A percentile compares a stretch with the other conserved stretches of the same genome.
Conservation (phyloP, 768 basidiomycete species). For the Serendipita sp. region DNA sequence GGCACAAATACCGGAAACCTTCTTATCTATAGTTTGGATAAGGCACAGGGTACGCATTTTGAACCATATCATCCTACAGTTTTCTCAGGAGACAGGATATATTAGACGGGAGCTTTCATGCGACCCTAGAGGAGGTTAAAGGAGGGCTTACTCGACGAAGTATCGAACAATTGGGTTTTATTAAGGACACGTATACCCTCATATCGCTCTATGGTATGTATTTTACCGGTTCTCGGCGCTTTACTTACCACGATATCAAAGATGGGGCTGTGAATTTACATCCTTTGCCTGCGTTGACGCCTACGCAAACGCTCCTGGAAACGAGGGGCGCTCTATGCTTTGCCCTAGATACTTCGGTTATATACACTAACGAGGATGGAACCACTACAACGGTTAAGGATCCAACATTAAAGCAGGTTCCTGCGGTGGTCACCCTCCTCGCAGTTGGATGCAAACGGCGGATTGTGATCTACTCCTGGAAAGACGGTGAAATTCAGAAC, state of each 20-base stretch:
- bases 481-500: constrained; percentile 64
- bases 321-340: constrained; percentile 77
- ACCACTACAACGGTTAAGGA: constrained; percentile 12
- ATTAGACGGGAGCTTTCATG: constrained; percentile 17
- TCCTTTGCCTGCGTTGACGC: constrained; percentile 55
- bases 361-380: constrained; percentile 24
- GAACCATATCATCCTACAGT: background rate
- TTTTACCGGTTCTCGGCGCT: background rate
- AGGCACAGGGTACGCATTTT: constrained; percentile 22
- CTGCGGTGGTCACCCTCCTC: constrained; percentile 56
- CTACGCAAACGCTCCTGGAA: constrained; percentile 54
- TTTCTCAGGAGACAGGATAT: constrained; percentile 5
- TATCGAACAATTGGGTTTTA: constrained; percentile 77
- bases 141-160: constrained; percentile 46
- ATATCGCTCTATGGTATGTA: constrained; percentile 65
- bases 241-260: constrained; percentile 18
- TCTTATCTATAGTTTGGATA: constrained; percentile 33
- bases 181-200: constrained; percentile 75
- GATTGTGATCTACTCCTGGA: constrained; percentile 74
- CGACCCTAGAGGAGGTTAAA: constrained; percentile 45
- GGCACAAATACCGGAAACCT: constrained; percentile 44
- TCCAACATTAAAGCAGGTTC: constrained; percentile 31
- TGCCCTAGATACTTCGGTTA: constrained; percentile 47
- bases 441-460: constrained; percentile 76
- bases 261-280: constrained; percentile 62